A percentile compares a stretch with the other conserved stretches of the same genome.
These are phyloP conservation scores for Theobroma grandiflorum DNA, from an alignment of 441 rosid genomes.

Conservation along the genomic window DNA sequence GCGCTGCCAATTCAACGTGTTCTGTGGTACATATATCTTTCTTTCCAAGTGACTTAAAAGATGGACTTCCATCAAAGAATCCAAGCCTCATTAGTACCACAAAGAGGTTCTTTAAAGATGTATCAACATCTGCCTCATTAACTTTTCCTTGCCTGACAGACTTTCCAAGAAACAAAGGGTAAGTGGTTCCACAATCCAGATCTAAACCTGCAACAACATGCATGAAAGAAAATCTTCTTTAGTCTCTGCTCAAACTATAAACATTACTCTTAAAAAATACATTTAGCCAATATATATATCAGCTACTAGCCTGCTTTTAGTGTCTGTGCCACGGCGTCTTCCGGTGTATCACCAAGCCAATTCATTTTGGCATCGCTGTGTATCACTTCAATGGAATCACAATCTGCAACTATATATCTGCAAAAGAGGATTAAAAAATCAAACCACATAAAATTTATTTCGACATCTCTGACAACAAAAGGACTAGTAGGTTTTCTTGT, in stretches of 20 bases:
- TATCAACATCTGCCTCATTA: conserved; percentile 47
- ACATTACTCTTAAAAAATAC: neutral
- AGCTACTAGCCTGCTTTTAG: conserved; percentile 3
- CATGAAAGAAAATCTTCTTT: neutral
- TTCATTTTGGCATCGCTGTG: too few species aligned
- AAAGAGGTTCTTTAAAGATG: conserved; percentile 43
- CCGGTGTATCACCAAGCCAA: conserved; percentile 2
- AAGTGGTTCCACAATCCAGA: conserved; percentile 56
- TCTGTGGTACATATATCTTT: conserved; percentile 46
- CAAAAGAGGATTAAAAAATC: neutral
- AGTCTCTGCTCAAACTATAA: neutral
- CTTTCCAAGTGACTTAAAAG: conserved; percentile 42
- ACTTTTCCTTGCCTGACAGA: conserved; percentile 51
- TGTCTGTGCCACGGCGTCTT: conserved; percentile 7
- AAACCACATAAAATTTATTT: neutral
- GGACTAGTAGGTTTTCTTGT: neutral
- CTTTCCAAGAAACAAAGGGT: conserved; percentile 35
- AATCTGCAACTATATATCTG: conserved; percentile 16
- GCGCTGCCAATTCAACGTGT: conserved; percentile 51
- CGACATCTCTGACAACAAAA: neutral
- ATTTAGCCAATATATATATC: neutral
- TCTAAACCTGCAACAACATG: conserved; percentile 49
- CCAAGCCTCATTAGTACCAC: conserved; percentile 65
- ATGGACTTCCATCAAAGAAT: conserved; percentile 51
- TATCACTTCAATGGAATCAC: neutral